Conservation (phyloP, 257 asterid genomes). For the Oldenlandia corymbosa region DNA sequence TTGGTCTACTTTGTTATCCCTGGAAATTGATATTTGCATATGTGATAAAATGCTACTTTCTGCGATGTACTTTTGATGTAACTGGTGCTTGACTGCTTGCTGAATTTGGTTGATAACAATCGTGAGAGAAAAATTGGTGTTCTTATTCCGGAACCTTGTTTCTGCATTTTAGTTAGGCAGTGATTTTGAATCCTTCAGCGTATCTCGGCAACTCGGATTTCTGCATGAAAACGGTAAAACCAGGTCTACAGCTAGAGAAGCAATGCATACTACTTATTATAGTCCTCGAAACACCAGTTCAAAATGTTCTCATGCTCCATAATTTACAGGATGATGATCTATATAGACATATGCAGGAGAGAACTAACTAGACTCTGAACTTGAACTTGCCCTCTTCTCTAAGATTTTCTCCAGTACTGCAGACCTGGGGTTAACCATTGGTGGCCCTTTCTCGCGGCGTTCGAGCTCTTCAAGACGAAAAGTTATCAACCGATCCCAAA, state of each 20-base stretch:
- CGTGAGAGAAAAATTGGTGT: background rate
- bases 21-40: background rate
- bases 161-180: background rate
- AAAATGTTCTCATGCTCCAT: background rate
- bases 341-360: constrained; percentile 3
- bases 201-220: background rate
- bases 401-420: constrained; percentile 49
- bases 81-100: background rate
- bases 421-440: constrained; percentile 76
- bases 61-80: background rate
- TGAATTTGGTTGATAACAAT: background rate
- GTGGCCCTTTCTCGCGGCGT: constrained; percentile 79
- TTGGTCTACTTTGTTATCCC: background rate
- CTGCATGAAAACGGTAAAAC: background rate
- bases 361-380: constrained; percentile 10
- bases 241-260: background rate
- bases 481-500: constrained; percentile 68
- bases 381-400: constrained; percentile 25
- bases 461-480: constrained; percentile 81
- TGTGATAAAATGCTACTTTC: background rate
- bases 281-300: background rate
- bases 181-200: background rate
- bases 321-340: constrained; percentile 2
- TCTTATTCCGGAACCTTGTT: background rate
- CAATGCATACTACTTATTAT: background rate